Percentiles rank a stretch among this genome's conserved stretches.
phyloP scores from a whole-genome alignment of 108 stramenopile genomes.

The Cyclostephanos tholiformis region DNA sequence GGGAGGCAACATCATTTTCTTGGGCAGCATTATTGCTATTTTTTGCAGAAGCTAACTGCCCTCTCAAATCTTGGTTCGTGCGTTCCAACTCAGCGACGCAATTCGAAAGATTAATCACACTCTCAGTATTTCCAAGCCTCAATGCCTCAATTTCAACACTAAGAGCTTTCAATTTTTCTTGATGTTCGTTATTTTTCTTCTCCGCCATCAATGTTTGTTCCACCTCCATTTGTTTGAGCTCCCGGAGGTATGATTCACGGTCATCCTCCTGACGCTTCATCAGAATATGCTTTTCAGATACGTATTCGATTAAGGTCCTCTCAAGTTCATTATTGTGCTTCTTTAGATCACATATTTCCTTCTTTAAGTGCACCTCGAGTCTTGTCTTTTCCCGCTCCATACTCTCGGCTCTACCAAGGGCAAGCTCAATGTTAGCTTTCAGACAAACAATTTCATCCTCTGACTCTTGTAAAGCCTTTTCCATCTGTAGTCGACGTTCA shows the following conservation, averaged over 20 bases:
- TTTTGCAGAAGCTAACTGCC: neutral
- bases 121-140: neutral
- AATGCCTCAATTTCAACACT: neutral
- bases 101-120: neutral
- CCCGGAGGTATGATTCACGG: neutral
- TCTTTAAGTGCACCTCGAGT: slow-evolving; percentile 20
- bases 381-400: slow-evolving; percentile 31
- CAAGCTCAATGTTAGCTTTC: slow-evolving; percentile 32
- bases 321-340: slow-evolving; percentile 17
- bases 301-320: neutral
- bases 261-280: slow-evolving; percentile 2
- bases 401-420: slow-evolving; percentile 17
- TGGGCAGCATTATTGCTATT: neutral
- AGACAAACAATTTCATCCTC: slow-evolving; percentile 36
- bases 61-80: neutral
- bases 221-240: neutral
- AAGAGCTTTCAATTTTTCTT: neutral
- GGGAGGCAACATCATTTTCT: slow-evolving; percentile 2
- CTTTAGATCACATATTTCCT: slow-evolving; percentile 16
- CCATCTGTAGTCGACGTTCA: slow-evolving; percentile 29
- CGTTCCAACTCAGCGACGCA: slow-evolving; percentile 8
- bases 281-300: neutral
- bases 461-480: slow-evolving; percentile 27
- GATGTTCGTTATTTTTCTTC: neutral
- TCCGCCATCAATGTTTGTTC: slow-evolving; percentile 2